Conservation (phyloP, 2,329 filamentous ascomycete species). For the Huntiella savannae region DNA sequence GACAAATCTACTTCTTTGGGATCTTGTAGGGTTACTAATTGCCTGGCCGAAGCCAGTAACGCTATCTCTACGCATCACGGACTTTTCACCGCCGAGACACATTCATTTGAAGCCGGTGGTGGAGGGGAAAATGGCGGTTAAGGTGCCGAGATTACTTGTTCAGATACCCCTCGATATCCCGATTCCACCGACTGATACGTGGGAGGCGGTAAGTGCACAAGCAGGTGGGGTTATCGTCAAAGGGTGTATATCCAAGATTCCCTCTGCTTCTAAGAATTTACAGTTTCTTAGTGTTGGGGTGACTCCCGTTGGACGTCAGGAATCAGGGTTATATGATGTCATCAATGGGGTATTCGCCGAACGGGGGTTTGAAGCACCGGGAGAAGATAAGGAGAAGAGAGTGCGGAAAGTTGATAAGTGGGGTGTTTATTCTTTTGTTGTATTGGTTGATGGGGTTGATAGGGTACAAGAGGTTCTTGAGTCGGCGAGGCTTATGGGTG, state of each 20-base stretch:
- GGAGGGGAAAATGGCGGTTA: slow-evolving; percentile 9
- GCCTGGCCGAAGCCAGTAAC: slow-evolving; percentile 41
- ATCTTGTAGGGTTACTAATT: slow-evolving; percentile 46
- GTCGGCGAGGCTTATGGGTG: neutral
- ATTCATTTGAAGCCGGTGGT: neutral
- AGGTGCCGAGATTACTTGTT: slow-evolving; percentile 33
- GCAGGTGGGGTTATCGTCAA: slow-evolving; percentile 40
- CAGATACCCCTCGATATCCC: slow-evolving; percentile 40
- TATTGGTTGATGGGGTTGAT: slow-evolving; percentile 15
- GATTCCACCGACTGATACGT: slow-evolving; percentile 34
- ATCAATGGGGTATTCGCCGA: slow-evolving; percentile 58
- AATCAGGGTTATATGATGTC: slow-evolving; percentile 51
- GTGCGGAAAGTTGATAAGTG: slow-evolving; percentile 47
- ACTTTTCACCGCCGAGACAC: neutral
- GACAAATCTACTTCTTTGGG: slow-evolving; percentile 43
- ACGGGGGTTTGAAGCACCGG: slow-evolving; percentile 57
- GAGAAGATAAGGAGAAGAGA: slow-evolving; percentile 30
- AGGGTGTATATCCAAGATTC: slow-evolving; percentile 52
- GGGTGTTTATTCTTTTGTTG: slow-evolving; percentile 78
- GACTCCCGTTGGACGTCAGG: slow-evolving; percentile 38
- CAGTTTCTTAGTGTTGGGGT: slow-evolving; percentile 75
- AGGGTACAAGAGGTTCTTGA: slow-evolving; percentile 1
- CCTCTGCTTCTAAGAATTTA: slow-evolving; percentile 48
- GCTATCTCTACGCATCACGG: slow-evolving; percentile 21
- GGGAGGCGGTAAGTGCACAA: slow-evolving; percentile 53